phyloP scores from a whole-genome alignment of 176 grass and related monocot genomes.

The Musa beccarii region DNA sequence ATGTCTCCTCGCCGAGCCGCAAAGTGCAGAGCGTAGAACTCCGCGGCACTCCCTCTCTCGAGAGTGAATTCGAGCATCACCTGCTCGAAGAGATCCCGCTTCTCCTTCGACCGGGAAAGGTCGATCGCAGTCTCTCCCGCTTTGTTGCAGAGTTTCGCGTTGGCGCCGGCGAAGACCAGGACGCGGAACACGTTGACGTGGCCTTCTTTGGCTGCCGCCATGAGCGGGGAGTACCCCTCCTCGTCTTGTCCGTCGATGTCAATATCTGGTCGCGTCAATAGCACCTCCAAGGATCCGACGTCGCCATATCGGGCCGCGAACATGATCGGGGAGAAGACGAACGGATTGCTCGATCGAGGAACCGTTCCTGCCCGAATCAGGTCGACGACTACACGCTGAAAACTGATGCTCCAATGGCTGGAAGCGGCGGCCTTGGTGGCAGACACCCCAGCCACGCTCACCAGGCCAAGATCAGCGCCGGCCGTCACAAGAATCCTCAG shows the following conservation, averaged over 20 bases:
- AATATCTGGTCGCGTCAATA: slow-evolving; percentile 40
- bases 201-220: slow-evolving; percentile 51
- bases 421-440: slow-evolving; percentile 31
- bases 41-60: slow-evolving; percentile 70
- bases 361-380: slow-evolving; percentile 43
- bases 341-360: slow-evolving; percentile 44
- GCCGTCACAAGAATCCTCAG: slow-evolving; percentile 41
- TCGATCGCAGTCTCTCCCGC: slow-evolving; percentile 44
- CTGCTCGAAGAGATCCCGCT: slow-evolving; percentile 84
- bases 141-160: slow-evolving; percentile 50
- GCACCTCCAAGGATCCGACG: slow-evolving; percentile 35
- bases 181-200: slow-evolving; percentile 59
- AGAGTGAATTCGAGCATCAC: slow-evolving; percentile 83
- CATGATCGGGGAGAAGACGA: slow-evolving; percentile 57
- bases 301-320: slow-evolving; percentile 45
- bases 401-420: slow-evolving; percentile 36
- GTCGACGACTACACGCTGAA: slow-evolving; percentile 34
- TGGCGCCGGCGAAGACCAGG: slow-evolving; percentile 67
- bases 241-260: slow-evolving; percentile 58
- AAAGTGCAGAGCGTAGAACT: slow-evolving; percentile 76
- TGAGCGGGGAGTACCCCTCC: slow-evolving; percentile 56
- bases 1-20: slow-evolving; percentile 58
- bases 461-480: slow-evolving; percentile 59
- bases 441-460: slow-evolving; percentile 46
- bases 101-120: slow-evolving; percentile 64